Base-by-base conservation (phyloP, 179 eudicot genomes). In the Heliamphora pulchella region DNA sequence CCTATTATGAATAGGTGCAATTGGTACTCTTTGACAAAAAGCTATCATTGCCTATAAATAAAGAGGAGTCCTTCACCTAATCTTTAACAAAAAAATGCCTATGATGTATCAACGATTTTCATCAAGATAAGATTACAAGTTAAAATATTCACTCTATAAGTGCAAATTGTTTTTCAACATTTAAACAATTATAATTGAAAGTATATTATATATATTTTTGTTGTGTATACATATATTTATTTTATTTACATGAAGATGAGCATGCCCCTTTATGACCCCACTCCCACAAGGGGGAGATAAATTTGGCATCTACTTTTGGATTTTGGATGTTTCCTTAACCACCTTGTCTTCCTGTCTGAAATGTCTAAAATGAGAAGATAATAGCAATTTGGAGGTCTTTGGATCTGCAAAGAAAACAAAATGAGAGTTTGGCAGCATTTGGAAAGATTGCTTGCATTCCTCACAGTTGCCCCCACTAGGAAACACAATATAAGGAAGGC, bases 271-370 rank as follows among this genome's bases (percentile, higher is more conserved):
- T 59, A 59, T 18, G 64, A 59, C 5, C n/a, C 64, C 64, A 15
- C 64, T 31, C 31, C 31, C 31, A 31, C 31, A 71, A 58, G n/a
- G 64, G 17, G 20, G 64, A 59, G 64, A 15, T 59, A 59, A 59
- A 59, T 59, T 5, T 15, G 64, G 20, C 6, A 59, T 59, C 64
- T 59, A 59, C 18, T 31, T 31, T 31, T 31, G 31, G 31, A 31
- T 15, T 17, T 59, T 59, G 64, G 64, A 17, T 59, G 64, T n/a
- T 59, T 59, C 64, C 64, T 59, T 59, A 59, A 59, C 64, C 64
- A 79, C 85, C 80, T 85, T 85, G 89, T 84, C 88, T 70, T 64
- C 80, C 87, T 85, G 87, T 83, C 89, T 87, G 31, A 31, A 31
- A 31, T 31, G 31, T 31, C 31, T 86, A n/a, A 59, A 0, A 59